These are phyloP conservation scores for Kwoniella europaea DNA, from an alignment of 768 basidiomycete species.

Conservation along the genomic window DNA sequence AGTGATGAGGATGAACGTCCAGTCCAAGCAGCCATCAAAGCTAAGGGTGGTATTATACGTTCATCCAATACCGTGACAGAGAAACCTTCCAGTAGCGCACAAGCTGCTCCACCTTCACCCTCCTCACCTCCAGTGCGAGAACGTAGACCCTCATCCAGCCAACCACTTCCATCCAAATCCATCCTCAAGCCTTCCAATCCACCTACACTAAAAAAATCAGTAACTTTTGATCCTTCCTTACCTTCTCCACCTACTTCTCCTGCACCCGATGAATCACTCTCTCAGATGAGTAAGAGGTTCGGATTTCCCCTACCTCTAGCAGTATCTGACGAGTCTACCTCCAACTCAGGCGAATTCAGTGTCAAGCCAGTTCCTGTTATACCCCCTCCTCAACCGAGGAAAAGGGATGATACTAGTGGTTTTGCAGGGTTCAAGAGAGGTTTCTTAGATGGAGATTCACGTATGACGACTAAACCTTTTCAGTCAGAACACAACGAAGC, in stretches of 20 bases:
- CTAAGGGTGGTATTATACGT: conserved; percentile 16
- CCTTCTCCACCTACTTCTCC: conserved; percentile 43
- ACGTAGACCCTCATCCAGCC: conserved; percentile 18
- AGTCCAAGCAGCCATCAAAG: conserved; percentile 9
- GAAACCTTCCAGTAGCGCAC: not conserved
- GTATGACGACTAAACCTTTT: not conserved
- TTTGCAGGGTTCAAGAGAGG: conserved; percentile 50
- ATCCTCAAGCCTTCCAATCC: conserved; percentile 45
- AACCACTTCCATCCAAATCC: conserved; percentile 14
- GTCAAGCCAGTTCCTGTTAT: conserved; percentile 38
- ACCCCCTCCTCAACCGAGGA: conserved; percentile 30
- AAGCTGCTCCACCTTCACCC: not conserved
- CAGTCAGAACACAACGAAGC: too few species aligned
- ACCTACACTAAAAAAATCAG: conserved; percentile 44
- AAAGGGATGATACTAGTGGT: conserved; percentile 17
- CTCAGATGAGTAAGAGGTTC: conserved; percentile 7
- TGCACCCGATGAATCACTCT: not conserved
- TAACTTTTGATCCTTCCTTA: conserved; percentile 46
- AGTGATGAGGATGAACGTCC: conserved; percentile 27
- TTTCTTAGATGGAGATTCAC: conserved; percentile 26
- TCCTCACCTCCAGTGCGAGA: not conserved
- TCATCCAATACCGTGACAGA: not conserved
- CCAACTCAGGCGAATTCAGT: conserved; percentile 18
- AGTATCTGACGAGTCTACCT: not conserved
- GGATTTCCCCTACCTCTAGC: conserved; percentile 37